phyloP scores from a whole-genome alignment of 2,329 filamentous ascomycete genomes.

The Onygenales sp. region DNA sequence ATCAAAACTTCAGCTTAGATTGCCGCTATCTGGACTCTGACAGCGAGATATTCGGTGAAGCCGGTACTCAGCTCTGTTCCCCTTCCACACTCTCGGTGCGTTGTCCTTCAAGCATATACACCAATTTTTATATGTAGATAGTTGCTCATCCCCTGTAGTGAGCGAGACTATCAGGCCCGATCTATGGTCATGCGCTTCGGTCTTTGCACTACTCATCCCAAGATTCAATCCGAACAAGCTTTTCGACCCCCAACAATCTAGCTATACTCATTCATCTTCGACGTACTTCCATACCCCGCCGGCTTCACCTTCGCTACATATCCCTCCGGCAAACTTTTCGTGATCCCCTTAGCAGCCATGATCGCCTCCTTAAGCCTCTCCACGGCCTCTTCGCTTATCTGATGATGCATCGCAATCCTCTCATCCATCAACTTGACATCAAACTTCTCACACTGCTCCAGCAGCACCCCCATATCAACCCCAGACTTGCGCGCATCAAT shows the following conservation, averaged over 20 bases:
- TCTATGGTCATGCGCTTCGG: no score
- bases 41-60: no score
- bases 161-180: no score
- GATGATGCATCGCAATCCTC: constrained; percentile 18
- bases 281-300: constrained; percentile 16
- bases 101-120: no score
- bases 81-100: no score
- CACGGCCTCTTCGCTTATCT: constrained; percentile 26
- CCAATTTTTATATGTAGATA: no score
- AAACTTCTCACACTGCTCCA: constrained; percentile 16
- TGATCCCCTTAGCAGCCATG: constrained; percentile 14
- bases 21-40: no score
- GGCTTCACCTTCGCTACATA: constrained; percentile 9
- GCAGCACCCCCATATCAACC: constrained; percentile 16
- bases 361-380: constrained; percentile 16
- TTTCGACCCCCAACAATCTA: constrained; percentile 6
- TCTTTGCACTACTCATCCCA: no score
- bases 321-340: constrained; percentile 13
- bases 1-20: no score
- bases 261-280: constrained; percentile 20
- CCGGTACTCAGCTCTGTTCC: no score
- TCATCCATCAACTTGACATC: constrained; percentile 19
- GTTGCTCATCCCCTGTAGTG: no score
- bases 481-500: constrained; percentile 15
- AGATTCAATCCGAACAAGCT: neutral